These are phyloP conservation scores for Pecoramyces ruminantium DNA, from an alignment of 192 early-diverging fungal species.

Conservation along the genomic window DNA sequence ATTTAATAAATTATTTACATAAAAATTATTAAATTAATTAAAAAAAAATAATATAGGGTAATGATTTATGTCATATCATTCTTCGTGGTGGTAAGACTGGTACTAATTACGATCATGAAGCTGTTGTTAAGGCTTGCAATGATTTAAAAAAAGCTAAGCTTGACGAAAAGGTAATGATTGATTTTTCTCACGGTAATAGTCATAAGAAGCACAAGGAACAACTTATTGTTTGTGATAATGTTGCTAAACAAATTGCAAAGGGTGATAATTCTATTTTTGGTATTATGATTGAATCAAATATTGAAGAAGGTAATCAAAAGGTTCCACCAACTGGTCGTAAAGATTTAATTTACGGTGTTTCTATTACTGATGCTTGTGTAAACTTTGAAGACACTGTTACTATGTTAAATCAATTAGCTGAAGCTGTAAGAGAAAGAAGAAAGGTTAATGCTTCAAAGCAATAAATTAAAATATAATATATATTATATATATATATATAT, in stretches of 20 bases:
- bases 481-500: too few species aligned
- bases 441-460: not conserved
- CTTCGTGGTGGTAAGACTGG: constrained; percentile 75
- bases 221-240: constrained; percentile 43
- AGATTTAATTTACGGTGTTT: constrained; percentile 68
- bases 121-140: constrained; percentile 33
- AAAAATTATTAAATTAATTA: too few species aligned
- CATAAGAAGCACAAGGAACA: constrained; percentile 80
- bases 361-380: constrained; percentile 89
- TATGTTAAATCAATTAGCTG: constrained; percentile 59
- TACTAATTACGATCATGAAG: constrained; percentile 64
- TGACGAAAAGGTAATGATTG: constrained; percentile 69
- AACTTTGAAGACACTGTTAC: constrained; percentile 64
- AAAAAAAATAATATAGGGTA: constrained; percentile 24
- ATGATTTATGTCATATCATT: constrained; percentile 73
- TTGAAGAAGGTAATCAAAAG: constrained; percentile 74
- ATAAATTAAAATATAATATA: too few species aligned
- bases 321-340: constrained; percentile 44
- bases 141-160: constrained; percentile 46
- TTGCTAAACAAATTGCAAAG: constrained; percentile 55
- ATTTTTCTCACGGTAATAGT: constrained; percentile 88
- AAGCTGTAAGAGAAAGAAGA: constrained; percentile 46
- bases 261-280: constrained; percentile 52
- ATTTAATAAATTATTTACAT: too few species aligned
- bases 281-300: constrained; percentile 89